Conservation (phyloP, 768 basidiomycete genomes). For the Russula ochroleuca region DNA sequence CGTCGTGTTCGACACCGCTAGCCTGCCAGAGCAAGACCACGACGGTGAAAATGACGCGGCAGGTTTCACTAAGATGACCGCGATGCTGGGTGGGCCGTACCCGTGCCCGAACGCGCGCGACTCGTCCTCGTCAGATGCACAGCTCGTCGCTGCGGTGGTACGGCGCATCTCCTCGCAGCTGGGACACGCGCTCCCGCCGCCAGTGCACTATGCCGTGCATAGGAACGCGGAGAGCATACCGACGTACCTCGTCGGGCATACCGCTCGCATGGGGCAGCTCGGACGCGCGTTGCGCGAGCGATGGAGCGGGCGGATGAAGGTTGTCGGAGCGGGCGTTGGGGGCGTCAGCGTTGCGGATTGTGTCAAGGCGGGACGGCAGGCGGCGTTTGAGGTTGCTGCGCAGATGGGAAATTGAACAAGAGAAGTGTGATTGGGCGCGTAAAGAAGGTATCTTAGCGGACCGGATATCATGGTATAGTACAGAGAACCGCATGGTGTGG, state of each 20-base stretch:
- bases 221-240: conserved; percentile 73
- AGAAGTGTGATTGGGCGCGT: too few relatives aligned
- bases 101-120: conserved; percentile 31
- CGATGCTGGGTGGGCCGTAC: conserved; percentile 88
- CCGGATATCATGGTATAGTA: too few relatives aligned
- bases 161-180: conserved; percentile 25
- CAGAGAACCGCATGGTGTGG: background rate
- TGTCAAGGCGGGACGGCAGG: conserved; percentile 65
- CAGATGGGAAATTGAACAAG: background rate
- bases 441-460: background rate
- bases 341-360: conserved; percentile 89
- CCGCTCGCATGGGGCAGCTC: conserved; percentile 61
- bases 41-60: conserved; percentile 22
- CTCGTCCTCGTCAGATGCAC: conserved; percentile 1
- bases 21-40: conserved; percentile 57
- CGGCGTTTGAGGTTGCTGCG: conserved; percentile 24
- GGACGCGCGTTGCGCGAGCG: conserved; percentile 38
- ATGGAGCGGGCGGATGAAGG: conserved; percentile 46
- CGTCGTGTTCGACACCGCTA: conserved; percentile 84
- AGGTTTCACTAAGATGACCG: conserved; percentile 69
- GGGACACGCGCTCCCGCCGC: conserved; percentile 41
- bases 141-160: conserved; percentile 31
- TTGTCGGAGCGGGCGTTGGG: conserved; percentile 80
- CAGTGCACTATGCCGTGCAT: conserved; percentile 50
- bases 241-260: conserved; percentile 67